Percentiles rank a stretch among this genome's conserved stretches.
These are phyloP conservation scores for Monosporozyma servazzii DNA, from an alignment of 805 yeast genomes.

Conservation along the genomic window DNA sequence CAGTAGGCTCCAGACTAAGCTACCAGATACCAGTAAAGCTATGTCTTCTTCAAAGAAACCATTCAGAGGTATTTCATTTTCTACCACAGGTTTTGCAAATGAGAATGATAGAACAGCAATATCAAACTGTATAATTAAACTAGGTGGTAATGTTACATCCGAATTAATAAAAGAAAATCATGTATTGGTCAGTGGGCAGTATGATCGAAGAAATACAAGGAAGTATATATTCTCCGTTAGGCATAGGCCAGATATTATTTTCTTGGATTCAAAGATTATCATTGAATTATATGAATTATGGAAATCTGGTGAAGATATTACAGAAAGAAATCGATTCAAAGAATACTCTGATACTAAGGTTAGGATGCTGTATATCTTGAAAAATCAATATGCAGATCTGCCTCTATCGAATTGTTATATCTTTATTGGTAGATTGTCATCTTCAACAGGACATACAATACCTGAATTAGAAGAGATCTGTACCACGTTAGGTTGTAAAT, in stretches of 20 bases:
- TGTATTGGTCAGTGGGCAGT: constrained; percentile 49
- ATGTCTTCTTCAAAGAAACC: constrained; percentile 24
- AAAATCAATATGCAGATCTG: constrained; percentile 10
- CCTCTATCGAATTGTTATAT: constrained; percentile 20
- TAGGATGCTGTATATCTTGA: constrained; percentile 13
- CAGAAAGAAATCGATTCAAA: constrained; percentile 3
- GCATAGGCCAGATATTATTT: constrained; percentile 22
- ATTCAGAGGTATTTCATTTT: constrained; percentile 41
- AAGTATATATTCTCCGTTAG: constrained; percentile 25
- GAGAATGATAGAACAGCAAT: constrained; percentile 35
- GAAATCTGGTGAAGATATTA: constrained; percentile 25
- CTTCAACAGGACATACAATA: background rate
- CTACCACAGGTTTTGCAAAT: constrained; percentile 44
- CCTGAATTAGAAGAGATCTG: constrained; percentile 12
- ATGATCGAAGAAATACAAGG: constrained; percentile 23
- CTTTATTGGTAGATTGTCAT: constrained; percentile 24
- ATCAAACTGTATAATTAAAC: constrained; percentile 36
- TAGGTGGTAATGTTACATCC: constrained; percentile 52
- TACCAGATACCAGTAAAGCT: background rate
- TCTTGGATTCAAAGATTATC: constrained; percentile 13
- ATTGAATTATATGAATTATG: constrained; percentile 23
- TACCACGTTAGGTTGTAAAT: constrained; percentile 3
- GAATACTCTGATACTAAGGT: constrained; percentile 1
- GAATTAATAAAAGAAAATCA: constrained; percentile 55
- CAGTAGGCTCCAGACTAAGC: no score